Percentiles rank a stretch among this genome's conserved stretches.
Evolutionary conservation across 306 rosid species (phyloP).

Genomic region (Vigna trinervia): DNA sequence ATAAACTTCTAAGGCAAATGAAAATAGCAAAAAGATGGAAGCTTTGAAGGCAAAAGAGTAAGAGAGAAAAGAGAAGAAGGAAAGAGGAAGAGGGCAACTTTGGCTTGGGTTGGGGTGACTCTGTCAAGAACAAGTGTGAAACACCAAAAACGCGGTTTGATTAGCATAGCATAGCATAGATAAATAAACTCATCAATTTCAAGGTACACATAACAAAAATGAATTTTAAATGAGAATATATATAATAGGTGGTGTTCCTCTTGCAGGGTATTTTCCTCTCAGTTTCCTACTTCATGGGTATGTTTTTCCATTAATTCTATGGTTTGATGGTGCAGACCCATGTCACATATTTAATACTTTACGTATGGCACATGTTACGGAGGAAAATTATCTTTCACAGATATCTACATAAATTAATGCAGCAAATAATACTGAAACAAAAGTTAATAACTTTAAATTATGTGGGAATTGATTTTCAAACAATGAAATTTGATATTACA

Average conservation of each 20-base stretch:
- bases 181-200: slow-evolving; percentile 14
- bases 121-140: slow-evolving; percentile 27
- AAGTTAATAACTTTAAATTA: no score
- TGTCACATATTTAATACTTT: slow-evolving; percentile 4
- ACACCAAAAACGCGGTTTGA: slow-evolving; percentile 68
- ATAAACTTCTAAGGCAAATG: neutral
- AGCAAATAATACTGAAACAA: neutral
- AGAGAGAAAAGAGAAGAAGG: neutral
- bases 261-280: slow-evolving; percentile 44
- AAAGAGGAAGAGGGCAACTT: neutral
- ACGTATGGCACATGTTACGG: slow-evolving; percentile 18
- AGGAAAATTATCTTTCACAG: neutral
- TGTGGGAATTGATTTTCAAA: no score
- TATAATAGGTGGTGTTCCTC: slow-evolving; percentile 37
- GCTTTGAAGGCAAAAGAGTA: slow-evolving; percentile 4
- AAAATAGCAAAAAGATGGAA: neutral
- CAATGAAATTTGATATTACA: no score
- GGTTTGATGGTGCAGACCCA: slow-evolving; percentile 7
- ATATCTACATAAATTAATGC: no score
- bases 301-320: neutral
- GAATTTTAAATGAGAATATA: slow-evolving; percentile 20
- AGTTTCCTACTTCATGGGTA: slow-evolving; percentile 44
- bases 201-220: slow-evolving; percentile 11
- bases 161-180: slow-evolving; percentile 17
- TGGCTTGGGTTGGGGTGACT: neutral